Conservation (phyloP, 2,329 filamentous ascomycete genomes). For the Blastomyces silverae region DNA sequence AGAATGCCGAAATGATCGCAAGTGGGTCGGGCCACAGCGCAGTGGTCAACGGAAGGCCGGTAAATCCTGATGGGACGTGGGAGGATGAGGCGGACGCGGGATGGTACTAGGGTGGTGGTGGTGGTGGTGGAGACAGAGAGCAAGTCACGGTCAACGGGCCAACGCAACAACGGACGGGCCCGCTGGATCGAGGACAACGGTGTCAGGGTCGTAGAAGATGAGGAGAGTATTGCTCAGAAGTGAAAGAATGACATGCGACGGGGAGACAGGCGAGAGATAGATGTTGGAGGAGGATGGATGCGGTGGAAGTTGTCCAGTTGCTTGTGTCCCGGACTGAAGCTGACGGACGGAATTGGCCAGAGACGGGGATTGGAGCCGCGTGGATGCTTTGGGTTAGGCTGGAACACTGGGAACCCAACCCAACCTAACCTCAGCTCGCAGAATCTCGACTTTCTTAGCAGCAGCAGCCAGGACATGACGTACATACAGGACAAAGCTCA, state of each 20-base stretch:
- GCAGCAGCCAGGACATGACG: no score
- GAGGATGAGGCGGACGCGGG: constrained; percentile 1
- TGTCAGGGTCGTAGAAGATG: constrained; percentile 18
- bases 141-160: background rate
- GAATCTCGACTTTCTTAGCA: no score
- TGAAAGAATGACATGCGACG: constrained; percentile 10
- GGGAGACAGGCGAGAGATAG: background rate
- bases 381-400: constrained; percentile 8
- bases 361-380: background rate
- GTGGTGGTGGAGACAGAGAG: background rate
- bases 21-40: background rate
- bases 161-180: background rate
- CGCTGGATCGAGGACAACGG: background rate
- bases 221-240: constrained; percentile 7
- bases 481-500: no score
- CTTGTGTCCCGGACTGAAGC: constrained; percentile 21
- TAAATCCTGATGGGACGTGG: background rate
- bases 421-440: no score
- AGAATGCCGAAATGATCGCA: constrained; percentile 1
- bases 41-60: background rate
- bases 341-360: background rate
- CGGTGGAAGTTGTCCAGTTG: constrained; percentile 18
- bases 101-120: background rate
- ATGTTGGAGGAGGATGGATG: background rate
- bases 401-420: background rate